Conservation (phyloP, 1,284 basidiomycete species). For the Malassezia obtusa region DNA sequence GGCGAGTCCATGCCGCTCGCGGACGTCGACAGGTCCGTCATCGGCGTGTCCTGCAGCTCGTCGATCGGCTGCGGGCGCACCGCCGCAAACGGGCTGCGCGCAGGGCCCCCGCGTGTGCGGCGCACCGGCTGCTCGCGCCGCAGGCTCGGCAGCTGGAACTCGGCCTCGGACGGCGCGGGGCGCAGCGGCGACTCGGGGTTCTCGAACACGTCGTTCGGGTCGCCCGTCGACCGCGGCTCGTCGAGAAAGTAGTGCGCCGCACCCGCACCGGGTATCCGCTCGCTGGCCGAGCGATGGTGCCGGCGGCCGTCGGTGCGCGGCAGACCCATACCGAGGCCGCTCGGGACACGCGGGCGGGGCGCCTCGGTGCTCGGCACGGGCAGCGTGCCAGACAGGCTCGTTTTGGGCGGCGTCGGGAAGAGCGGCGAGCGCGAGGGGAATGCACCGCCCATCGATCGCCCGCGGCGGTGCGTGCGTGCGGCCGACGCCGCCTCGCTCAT, state of each 20-base stretch:
- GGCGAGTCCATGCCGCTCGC: conserved; percentile 12
- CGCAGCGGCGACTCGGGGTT: conserved; percentile 8
- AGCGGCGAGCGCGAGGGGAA: conserved; percentile 10
- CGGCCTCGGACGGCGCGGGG: neutral
- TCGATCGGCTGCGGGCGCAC: neutral
- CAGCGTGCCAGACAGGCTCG: neutral
- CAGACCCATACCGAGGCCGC: neutral
- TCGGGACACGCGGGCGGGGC: neutral
- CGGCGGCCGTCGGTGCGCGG: neutral
- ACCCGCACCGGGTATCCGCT: neutral
- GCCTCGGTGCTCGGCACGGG: neutral
- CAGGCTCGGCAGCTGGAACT: neutral
- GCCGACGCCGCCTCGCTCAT: conserved; percentile 3
- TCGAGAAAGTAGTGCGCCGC: neutral
- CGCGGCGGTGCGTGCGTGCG: conserved; percentile 14
- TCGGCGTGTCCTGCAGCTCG: neutral
- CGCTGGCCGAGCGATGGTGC: conserved; percentile 13
- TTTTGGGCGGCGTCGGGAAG: conserved; percentile 1
- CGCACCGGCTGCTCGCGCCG: conserved; percentile 3
- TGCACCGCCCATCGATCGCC: conserved; percentile 13
- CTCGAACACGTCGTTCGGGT: conserved; percentile 16
- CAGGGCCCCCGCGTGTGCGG: neutral
- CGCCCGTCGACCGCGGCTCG: neutral
- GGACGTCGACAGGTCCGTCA: neutral
- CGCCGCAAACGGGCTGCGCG: neutral